These are phyloP conservation scores for Entonaema liquescens DNA, from an alignment of 495 filamentous ascomycete species.

Conservation along the genomic window DNA sequence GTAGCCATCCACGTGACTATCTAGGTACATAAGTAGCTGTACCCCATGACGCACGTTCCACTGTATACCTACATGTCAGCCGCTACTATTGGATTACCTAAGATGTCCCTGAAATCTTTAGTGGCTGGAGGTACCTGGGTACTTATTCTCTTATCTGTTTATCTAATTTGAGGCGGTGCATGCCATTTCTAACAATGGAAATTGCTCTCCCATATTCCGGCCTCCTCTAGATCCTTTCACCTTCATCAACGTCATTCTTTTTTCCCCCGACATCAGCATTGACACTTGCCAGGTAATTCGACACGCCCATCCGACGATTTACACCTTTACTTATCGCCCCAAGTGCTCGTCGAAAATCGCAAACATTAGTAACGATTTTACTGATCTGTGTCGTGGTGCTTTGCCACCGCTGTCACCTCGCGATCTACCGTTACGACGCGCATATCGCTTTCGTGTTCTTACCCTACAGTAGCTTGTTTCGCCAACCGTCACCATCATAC, in stretches of 20 bases:
- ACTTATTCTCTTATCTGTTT: background rate
- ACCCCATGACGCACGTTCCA: too few relatives aligned
- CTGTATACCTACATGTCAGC: too few relatives aligned
- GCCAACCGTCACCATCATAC: slow-evolving; percentile 17
- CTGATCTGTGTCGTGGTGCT: slow-evolving; percentile 9
- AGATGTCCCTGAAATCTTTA: slow-evolving; percentile 8
- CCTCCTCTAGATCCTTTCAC: slow-evolving; percentile 35
- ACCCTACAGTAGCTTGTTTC: background rate
- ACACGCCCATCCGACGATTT: slow-evolving; percentile 2
- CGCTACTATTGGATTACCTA: background rate
- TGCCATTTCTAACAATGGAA: slow-evolving; percentile 31
- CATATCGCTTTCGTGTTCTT: slow-evolving; percentile 10
- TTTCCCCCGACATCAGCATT: slow-evolving; percentile 16
- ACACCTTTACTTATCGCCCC: background rate
- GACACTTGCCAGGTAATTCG: background rate
- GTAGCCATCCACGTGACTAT: background rate
- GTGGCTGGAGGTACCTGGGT: background rate
- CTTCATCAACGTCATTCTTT: slow-evolving; percentile 42
- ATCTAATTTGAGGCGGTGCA: slow-evolving; percentile 32
- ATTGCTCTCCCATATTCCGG: slow-evolving; percentile 31
- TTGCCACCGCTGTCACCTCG: slow-evolving; percentile 32
- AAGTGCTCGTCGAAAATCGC: background rate
- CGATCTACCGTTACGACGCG: slow-evolving; percentile 24
- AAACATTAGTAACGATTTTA: slow-evolving; percentile 2
- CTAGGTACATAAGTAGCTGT: too few relatives aligned